Percentiles rank a stretch among this genome's conserved stretches.
phyloP scores from a whole-genome alignment of 106 monocot species.

The Platanthera guangdongensis region DNA sequence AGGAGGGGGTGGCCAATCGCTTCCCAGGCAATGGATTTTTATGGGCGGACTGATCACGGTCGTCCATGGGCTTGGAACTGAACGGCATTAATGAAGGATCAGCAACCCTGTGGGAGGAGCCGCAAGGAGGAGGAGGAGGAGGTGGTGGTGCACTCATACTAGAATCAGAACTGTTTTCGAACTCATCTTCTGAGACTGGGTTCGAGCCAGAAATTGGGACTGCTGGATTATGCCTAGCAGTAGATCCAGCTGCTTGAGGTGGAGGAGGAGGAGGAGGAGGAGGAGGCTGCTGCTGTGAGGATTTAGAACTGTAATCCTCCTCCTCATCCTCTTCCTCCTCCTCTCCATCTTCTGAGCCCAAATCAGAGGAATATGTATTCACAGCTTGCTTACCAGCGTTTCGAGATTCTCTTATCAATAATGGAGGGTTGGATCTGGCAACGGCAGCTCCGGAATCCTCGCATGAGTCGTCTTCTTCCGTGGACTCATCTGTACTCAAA shows the following conservation, averaged over 20 bases:
- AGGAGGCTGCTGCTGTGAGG: neutral
- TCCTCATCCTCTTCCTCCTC: neutral
- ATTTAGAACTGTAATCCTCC: slow-evolving; percentile 1
- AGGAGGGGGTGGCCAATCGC: neutral
- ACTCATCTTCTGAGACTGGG: slow-evolving; percentile 1
- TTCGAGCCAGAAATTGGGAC: neutral
- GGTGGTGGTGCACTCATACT: too few relatives aligned
- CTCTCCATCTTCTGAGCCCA: neutral
- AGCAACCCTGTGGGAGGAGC: neutral
- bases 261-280: neutral
- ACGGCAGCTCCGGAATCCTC: slow-evolving; percentile 4
- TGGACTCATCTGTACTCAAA: neutral
- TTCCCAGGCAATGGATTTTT: too few relatives aligned
- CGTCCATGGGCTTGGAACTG: slow-evolving; percentile 1
- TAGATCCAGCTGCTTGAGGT: neutral
- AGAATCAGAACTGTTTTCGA: neutral
- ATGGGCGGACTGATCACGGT: too few relatives aligned
- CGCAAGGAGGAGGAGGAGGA: neutral
- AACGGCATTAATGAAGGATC: neutral
- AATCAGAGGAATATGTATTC: neutral
- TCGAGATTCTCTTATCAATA: neutral
- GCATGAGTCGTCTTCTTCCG: neutral
- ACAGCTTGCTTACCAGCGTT: neutral
- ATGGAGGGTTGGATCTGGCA: neutral
- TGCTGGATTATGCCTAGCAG: neutral